A percentile compares a stretch with the other conserved stretches of the same genome.
phyloP scores from a whole-genome alignment of 768 basidiomycete species.

The Rhizopogon rudus region DNA sequence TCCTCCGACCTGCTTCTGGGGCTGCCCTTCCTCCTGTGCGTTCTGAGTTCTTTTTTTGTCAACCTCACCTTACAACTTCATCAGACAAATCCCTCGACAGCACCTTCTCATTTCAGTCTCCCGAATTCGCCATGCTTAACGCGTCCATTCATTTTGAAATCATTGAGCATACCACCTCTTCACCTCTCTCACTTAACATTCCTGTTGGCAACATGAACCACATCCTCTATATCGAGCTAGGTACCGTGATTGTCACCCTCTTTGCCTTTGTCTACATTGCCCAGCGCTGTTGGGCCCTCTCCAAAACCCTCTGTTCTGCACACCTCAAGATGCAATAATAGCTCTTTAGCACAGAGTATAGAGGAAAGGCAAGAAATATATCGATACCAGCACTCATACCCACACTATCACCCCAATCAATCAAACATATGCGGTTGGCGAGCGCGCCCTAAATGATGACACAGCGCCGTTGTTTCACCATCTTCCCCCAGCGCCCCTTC shows the following conservation, averaged over 20 bases:
- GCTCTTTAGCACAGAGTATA: conserved; percentile 13
- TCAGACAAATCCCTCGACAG: conserved; percentile 3
- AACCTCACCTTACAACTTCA: background rate
- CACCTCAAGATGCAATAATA: conserved; percentile 22
- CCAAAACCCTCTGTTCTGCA: conserved; percentile 12
- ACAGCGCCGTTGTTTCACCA: conserved; percentile 66
- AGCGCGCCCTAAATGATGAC: conserved; percentile 39
- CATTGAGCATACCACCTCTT: background rate
- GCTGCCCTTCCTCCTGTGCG: conserved; percentile 24
- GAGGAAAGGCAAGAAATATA: conserved; percentile 14
- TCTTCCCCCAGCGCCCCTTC: conserved; percentile 73
- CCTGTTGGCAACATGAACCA: conserved; percentile 31
- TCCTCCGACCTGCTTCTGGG: conserved; percentile 28
- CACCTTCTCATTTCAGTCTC: conserved; percentile 13
- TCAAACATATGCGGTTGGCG: conserved; percentile 3
- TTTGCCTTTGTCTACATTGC: conserved; percentile 30
- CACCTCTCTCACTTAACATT: conserved; percentile 13
- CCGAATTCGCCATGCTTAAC: conserved; percentile 18
- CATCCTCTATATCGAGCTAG: conserved; percentile 28
- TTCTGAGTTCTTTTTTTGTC: background rate
- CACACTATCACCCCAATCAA: background rate
- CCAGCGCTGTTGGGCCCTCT: conserved; percentile 21
- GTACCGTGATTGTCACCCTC: conserved; percentile 28
- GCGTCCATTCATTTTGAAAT: conserved; percentile 13
- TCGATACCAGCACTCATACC: conserved; percentile 13